A percentile compares a stretch with the other conserved stretches of the same genome.
phyloP scores from a whole-genome alignment of 2,329 filamentous ascomycete species.

The Tolypocladium amazonense region DNA sequence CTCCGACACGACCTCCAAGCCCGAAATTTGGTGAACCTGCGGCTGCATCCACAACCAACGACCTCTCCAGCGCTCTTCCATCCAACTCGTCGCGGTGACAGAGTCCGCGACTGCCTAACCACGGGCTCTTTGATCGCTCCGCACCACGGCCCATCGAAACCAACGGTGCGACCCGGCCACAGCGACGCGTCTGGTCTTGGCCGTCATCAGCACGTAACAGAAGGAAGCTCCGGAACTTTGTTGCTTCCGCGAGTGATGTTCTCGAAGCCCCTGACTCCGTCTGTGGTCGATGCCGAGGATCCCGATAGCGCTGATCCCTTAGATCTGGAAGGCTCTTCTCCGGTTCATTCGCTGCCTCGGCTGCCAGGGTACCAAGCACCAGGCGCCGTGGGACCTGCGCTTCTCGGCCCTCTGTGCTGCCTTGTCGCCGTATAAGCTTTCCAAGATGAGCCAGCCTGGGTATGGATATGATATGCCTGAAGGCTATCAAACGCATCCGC shows the following conservation, averaged over 20 bases:
- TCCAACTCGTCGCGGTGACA: not conserved
- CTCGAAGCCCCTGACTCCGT: not conserved
- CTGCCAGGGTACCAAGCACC: not conserved
- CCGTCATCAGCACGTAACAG: not conserved
- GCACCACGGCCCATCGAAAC: not conserved
- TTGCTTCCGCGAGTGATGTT: not conserved
- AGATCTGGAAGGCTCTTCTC: not conserved
- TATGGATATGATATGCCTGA: conserved; percentile 13
- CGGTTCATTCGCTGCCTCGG: not conserved
- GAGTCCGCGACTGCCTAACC: not conserved
- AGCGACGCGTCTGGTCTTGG: not conserved
- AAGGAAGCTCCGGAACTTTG: not conserved
- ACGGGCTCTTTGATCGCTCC: not conserved
- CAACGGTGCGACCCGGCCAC: not conserved
- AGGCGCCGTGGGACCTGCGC: not conserved
- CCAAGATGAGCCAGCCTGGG: conserved; percentile 18
- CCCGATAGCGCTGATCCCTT: not conserved
- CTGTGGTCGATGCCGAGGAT: not conserved
- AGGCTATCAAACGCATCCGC: conserved; percentile 11
- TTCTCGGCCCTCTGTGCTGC: not conserved
- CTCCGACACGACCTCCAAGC: not conserved
- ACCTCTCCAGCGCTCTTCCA: not conserved
- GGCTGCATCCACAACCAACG: not conserved
- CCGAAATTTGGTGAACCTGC: not conserved
- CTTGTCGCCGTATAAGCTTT: not conserved